Conservation (phyloP, 1,284 basidiomycete species). For the Vanrija pseudolonga region DNA sequence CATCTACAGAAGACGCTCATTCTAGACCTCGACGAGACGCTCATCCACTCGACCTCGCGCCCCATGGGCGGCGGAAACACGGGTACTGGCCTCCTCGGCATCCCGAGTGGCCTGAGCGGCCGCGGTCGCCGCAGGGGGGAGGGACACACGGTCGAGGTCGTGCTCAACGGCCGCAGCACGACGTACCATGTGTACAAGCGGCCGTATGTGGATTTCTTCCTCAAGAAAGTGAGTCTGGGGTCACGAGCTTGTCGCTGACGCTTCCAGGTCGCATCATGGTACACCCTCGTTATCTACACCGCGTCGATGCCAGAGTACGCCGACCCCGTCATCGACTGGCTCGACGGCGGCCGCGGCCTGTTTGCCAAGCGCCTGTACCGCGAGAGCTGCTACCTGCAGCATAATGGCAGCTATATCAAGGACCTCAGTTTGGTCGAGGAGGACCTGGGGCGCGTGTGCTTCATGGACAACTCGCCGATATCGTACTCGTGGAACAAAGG, state of each 20-base stretch:
- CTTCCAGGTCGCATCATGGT: constrained; percentile 93
- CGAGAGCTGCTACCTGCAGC: constrained; percentile 86
- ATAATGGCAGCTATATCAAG: constrained; percentile 92
- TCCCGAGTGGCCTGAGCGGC: constrained; percentile 54
- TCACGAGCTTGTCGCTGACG: not conserved
- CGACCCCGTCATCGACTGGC: constrained; percentile 99
- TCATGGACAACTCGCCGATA: constrained; percentile 94
- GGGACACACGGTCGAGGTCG: constrained; percentile 92
- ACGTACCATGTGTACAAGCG: constrained; percentile 98
- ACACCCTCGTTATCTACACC: constrained; percentile 97
- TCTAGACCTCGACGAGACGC: constrained; percentile 93
- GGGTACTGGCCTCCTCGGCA: constrained; percentile 59
- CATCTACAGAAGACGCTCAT: constrained; percentile 86
- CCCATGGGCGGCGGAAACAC: constrained; percentile 54
- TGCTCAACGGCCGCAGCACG: constrained; percentile 80
- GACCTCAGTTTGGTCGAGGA: constrained; percentile 81
- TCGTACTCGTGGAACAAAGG: constrained; percentile 91
- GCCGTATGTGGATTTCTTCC: constrained; percentile 92
- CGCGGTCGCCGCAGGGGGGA: constrained; percentile 59
- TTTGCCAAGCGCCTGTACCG: constrained; percentile 84
- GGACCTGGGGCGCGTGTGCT: constrained; percentile 84
- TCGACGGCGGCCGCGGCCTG: constrained; percentile 90
- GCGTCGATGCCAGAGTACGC: constrained; percentile 99
- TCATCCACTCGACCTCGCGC: constrained; percentile 93
- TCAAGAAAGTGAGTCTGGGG: constrained; percentile 68